Evolutionary conservation across 2,329 filamentous ascomycete species (phyloP).

Genomic region (Chrysosporium queenslandicum): DNA sequence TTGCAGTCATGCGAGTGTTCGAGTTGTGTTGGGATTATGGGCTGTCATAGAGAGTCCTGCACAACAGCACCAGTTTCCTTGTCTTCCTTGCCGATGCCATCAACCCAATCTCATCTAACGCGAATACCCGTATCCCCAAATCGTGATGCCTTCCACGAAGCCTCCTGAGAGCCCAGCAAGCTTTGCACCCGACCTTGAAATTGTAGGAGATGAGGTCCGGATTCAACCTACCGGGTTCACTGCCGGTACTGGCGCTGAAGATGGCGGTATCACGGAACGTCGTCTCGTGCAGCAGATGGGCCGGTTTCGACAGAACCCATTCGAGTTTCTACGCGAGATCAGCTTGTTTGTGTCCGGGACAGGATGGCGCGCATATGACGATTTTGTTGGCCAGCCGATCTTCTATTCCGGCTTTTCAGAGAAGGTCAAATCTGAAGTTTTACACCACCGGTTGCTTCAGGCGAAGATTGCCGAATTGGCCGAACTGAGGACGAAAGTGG

Average conservation of each 20-base stretch:
- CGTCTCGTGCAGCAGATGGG: constrained; percentile 62
- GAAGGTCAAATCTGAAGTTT: constrained; percentile 69
- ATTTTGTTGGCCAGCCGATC: constrained; percentile 79
- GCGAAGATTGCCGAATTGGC: constrained; percentile 67
- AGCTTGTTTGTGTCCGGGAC: constrained; percentile 85
- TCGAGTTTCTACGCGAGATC: constrained; percentile 83
- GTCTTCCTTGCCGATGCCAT: background rate
- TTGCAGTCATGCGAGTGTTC: background rate
- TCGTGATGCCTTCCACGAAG: constrained; percentile 26
- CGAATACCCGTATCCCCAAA: background rate
- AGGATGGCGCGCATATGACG: constrained; percentile 91
- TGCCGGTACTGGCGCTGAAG: constrained; percentile 31
- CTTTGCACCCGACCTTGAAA: constrained; percentile 61
- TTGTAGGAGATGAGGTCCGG: constrained; percentile 62
- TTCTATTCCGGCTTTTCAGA: constrained; percentile 90
- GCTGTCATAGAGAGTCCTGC: background rate
- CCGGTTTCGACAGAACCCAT: constrained; percentile 64
- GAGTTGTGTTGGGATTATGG: background rate
- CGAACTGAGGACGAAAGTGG: constrained; percentile 60
- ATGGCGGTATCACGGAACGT: constrained; percentile 39
- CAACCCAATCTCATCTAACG: background rate
- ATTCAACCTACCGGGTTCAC: constrained; percentile 60
- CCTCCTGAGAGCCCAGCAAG: constrained; percentile 23
- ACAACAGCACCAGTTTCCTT: background rate
- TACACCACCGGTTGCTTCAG: constrained; percentile 65